A percentile compares a stretch with the other conserved stretches of the same genome.
phyloP scores from a whole-genome alignment of 2,329 filamentous ascomycete genomes.

The Fusarium coffeatum region DNA sequence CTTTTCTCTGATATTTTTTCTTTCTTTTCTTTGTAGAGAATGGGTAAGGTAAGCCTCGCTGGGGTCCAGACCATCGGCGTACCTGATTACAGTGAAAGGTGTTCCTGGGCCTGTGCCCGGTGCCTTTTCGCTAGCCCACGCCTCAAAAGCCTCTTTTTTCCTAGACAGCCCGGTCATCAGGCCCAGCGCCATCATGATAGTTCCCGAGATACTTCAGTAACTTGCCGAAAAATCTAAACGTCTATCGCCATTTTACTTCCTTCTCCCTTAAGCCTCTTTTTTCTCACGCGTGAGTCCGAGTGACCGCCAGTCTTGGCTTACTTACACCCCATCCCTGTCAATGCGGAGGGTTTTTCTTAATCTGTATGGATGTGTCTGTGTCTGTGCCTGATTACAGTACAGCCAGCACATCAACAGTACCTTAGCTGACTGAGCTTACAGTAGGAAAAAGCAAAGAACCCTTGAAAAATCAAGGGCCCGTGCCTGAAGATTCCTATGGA shows the following conservation, averaged over 20 bases:
- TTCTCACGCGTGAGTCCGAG: constrained; percentile 1
- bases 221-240: constrained; percentile 4
- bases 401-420: background rate
- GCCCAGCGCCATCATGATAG: constrained; percentile 26
- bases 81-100: background rate
- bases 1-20: background rate
- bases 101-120: constrained; percentile 31
- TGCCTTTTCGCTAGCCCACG: constrained; percentile 22
- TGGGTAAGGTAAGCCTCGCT: constrained; percentile 13
- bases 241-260: constrained; percentile 4
- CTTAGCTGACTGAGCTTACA: background rate
- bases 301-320: constrained; percentile 11
- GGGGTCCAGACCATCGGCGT: constrained; percentile 18
- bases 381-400: constrained; percentile 17
- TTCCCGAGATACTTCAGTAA: constrained; percentile 14
- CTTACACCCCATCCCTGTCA: constrained; percentile 16
- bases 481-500: constrained; percentile 25
- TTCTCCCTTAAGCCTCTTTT: constrained; percentile 23
- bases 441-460: constrained; percentile 31
- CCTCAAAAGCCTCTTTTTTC: constrained; percentile 29
- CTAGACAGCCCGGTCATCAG: constrained; percentile 25
- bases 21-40: background rate
- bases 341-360: constrained; percentile 12
- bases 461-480: constrained; percentile 14
- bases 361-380: constrained; percentile 4